Evolutionary conservation across 208 protist genomes (phyloP).

Genomic region (Acanthamoeba polyphaga): DNA sequence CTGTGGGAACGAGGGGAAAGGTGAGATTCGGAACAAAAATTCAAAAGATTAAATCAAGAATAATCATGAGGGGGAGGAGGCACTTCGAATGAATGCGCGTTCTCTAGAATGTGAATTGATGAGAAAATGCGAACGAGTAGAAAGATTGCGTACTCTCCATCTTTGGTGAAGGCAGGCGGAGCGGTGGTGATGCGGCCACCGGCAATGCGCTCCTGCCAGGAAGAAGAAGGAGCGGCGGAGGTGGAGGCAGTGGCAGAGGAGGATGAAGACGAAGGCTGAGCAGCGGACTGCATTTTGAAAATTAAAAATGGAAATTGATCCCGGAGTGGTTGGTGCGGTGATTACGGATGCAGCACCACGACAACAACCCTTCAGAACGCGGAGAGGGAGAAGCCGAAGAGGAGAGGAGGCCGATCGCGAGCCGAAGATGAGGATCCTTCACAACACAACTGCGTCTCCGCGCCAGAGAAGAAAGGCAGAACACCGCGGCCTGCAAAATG

Average conservation of each 20-base stretch:
- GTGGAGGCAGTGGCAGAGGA: background rate
- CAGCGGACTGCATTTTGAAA: background rate
- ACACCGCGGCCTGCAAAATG: background rate
- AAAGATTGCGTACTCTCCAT: conserved; percentile 29
- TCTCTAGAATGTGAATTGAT: too few relatives aligned
- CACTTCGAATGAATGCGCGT: too few relatives aligned
- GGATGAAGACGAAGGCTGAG: background rate
- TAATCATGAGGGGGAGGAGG: too few relatives aligned
- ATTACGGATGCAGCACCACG: background rate
- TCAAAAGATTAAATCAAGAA: background rate
- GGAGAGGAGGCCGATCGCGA: background rate
- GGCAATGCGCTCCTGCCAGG: conserved; percentile 42
- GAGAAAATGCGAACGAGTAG: background rate
- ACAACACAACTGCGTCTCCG: background rate
- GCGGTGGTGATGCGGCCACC: conserved; percentile 31
- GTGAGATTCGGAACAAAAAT: background rate
- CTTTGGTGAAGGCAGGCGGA: conserved; percentile 28
- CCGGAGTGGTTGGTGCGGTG: background rate
- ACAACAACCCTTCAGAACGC: background rate
- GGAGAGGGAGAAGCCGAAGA: background rate
- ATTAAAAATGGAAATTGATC: background rate
- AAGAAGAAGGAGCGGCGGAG: background rate
- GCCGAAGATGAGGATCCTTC: background rate
- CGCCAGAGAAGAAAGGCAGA: conserved; percentile 61
- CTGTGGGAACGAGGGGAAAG: background rate